A percentile compares a stretch with the other conserved stretches of the same genome.
phyloP scores from a whole-genome alignment of 768 basidiomycete genomes.

The Mycena polygramma region DNA sequence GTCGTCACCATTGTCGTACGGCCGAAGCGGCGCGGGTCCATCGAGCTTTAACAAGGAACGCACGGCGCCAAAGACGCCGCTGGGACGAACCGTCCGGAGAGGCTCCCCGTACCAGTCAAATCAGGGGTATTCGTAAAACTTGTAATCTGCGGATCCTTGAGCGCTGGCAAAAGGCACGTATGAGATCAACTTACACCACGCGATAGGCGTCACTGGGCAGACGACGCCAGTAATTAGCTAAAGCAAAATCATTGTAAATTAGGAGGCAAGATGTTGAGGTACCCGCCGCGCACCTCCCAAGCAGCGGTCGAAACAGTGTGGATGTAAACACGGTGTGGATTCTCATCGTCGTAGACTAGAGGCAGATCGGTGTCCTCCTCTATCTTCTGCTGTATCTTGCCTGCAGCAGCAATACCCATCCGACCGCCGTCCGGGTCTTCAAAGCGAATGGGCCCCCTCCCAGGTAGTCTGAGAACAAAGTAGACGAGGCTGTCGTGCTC shows the following conservation, averaged over 20 bases:
- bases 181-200: not conserved
- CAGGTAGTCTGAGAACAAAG: not conserved
- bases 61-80: too few species aligned
- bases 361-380: not conserved
- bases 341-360: conserved; percentile 12
- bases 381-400: conserved; percentile 12
- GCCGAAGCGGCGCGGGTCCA: too few species aligned
- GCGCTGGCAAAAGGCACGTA: too few species aligned
- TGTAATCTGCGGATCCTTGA: too few species aligned
- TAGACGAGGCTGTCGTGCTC: not conserved
- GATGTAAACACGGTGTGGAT: conserved; percentile 12
- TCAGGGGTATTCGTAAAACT: too few species aligned
- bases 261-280: not conserved
- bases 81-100: too few species aligned
- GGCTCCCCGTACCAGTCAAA: too few species aligned
- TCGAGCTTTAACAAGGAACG: too few species aligned
- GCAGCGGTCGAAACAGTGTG: conserved; percentile 9
- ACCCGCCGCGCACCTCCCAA: not conserved
- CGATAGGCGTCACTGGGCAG: not conserved
- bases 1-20: too few species aligned
- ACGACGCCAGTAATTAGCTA: not conserved
- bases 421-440: not conserved
- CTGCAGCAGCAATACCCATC: conserved; percentile 16
- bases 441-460: not conserved
- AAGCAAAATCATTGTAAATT: not conserved